Percentiles rank a stretch among this genome's conserved stretches.
Evolutionary conservation across 306 rosid genomes (phyloP).

Genomic region (Arachis hypogaea): DNA sequence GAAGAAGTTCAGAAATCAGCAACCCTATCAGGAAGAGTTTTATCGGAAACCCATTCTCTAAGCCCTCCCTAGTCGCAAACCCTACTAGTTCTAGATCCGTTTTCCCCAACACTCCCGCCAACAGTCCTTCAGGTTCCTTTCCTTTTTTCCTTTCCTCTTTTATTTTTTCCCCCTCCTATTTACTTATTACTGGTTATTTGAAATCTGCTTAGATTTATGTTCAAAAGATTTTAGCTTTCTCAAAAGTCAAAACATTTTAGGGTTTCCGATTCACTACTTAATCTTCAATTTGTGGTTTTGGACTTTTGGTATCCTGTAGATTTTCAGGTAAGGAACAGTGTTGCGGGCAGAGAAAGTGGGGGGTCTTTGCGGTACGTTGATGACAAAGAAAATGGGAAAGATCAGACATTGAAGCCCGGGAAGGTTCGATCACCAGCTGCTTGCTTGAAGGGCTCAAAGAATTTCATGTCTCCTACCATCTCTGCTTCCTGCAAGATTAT

Average conservation of each 20-base stretch:
- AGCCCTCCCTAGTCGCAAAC: constrained; percentile 55
- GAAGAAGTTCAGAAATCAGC: constrained; percentile 62
- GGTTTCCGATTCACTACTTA: not conserved
- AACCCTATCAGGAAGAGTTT: constrained; percentile 72
- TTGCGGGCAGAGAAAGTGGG: constrained; percentile 44
- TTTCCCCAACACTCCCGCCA: constrained; percentile 65
- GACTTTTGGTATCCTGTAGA: constrained; percentile 46
- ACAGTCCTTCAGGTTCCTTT: constrained; percentile 68
- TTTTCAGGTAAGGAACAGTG: constrained; percentile 51
- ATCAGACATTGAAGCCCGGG: constrained; percentile 45
- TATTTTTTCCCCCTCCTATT: not conserved
- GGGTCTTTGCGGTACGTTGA: constrained; percentile 45
- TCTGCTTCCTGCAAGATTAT: constrained; percentile 78
- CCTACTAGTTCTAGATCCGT: constrained; percentile 39
- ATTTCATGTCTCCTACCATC: constrained; percentile 89
- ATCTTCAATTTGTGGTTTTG: not conserved
- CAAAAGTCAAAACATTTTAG: not conserved
- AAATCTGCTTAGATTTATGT: not conserved
- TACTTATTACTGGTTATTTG: constrained; percentile 20
- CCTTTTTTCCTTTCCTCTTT: not conserved
- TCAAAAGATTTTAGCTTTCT: not conserved
- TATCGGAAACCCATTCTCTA: constrained; percentile 68
- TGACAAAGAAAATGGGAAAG: constrained; percentile 83
- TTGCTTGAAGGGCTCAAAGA: constrained; percentile 55
- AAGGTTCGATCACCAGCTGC: constrained; percentile 66